Percentiles rank a stretch among this genome's conserved stretches.
Conservation (phyloP, 78 protist genomes). For the Dictyostelium discoideum region DNA sequence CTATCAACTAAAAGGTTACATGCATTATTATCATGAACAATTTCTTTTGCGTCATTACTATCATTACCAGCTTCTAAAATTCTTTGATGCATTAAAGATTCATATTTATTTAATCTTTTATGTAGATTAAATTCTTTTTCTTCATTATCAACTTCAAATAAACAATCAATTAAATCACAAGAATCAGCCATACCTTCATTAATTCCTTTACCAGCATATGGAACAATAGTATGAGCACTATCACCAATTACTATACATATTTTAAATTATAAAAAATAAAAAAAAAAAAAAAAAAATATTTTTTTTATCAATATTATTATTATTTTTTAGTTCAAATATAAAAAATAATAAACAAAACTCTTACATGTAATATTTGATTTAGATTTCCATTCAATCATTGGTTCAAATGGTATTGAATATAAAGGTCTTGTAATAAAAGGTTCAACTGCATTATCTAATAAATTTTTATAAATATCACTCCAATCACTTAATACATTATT, state of each 20-base stretch:
- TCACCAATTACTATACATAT: constrained; percentile 37
- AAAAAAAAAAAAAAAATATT: too few species aligned
- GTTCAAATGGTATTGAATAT: neutral
- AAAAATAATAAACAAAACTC: neutral
- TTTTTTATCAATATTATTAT: too few species aligned
- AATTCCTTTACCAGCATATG: constrained; percentile 69
- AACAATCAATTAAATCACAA: constrained; percentile 1
- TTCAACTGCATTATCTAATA: neutral
- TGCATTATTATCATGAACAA: neutral
- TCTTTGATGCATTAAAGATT: constrained; percentile 1
- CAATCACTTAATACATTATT: neutral
- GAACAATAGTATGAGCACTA: constrained; percentile 57
- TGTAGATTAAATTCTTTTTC: neutral
- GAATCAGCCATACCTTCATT: constrained; percentile 59
- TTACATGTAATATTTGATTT: neutral
- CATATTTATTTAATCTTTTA: neutral
- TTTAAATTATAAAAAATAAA: neutral
- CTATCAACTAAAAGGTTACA: neutral
- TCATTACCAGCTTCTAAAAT: neutral
- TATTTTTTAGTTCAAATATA: neutral
- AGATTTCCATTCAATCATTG: constrained; percentile 9
- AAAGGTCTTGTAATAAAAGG: constrained; percentile 14
- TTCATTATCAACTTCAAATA: neutral
- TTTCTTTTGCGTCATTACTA: constrained; percentile 17
- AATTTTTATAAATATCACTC: neutral